Percentiles rank a stretch among this genome's conserved stretches.
phyloP scores from a whole-genome alignment of 257 asterid species.

The Solanum virginianum region DNA sequence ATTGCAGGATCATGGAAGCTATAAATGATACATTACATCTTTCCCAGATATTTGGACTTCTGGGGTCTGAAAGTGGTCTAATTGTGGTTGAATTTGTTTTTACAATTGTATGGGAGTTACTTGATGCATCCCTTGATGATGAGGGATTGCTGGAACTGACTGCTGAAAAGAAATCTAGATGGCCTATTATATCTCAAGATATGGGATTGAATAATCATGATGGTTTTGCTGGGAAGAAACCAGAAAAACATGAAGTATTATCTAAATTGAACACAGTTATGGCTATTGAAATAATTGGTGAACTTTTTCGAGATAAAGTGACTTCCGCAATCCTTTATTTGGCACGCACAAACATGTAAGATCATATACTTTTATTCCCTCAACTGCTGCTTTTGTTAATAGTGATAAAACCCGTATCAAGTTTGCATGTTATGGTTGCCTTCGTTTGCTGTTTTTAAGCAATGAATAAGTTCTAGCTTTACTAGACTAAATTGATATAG shows the following conservation, averaged over 20 bases:
- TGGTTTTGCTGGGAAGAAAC: constrained; percentile 43
- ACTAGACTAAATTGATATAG: neutral
- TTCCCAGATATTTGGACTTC: constrained; percentile 48
- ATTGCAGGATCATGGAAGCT: constrained; percentile 91
- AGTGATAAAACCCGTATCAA: neutral
- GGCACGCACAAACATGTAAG: constrained; percentile 87
- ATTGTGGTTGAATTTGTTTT: constrained; percentile 57
- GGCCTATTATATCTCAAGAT: constrained; percentile 56
- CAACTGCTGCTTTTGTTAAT: neutral
- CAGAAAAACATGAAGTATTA: constrained; percentile 54
- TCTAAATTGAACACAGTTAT: constrained; percentile 55
- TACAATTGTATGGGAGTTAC: constrained; percentile 69
- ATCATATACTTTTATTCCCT: constrained; percentile 10
- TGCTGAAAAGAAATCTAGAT: constrained; percentile 68
- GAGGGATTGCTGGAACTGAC: constrained; percentile 72
- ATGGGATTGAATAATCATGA: constrained; percentile 66
- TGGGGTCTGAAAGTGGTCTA: constrained; percentile 68
- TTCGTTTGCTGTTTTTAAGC: neutral
- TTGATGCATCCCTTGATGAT: constrained; percentile 94
- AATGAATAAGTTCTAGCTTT: neutral
- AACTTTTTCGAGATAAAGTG: constrained; percentile 49
- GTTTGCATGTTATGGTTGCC: neutral
- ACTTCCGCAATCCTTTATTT: constrained; percentile 65
- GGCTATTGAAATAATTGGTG: constrained; percentile 84
- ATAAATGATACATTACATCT: constrained; percentile 50